Evolutionary conservation across 2,329 filamentous ascomycete species (phyloP).

Genomic region (Onygenales sp.): DNA sequence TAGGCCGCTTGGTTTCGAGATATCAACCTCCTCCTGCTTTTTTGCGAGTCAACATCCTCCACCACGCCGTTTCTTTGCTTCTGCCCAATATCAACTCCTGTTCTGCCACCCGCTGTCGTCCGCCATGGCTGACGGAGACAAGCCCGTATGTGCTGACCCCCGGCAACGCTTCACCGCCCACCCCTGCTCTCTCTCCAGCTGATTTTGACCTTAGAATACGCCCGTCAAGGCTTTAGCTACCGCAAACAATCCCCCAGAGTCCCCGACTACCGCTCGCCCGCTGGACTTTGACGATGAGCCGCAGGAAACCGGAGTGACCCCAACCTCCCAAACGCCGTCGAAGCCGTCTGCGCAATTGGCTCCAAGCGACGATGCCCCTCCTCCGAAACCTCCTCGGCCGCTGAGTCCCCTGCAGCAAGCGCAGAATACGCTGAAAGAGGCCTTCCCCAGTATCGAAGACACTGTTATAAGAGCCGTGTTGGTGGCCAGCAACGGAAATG

Average conservation of each 20-base stretch:
- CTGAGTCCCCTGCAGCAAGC: constrained; percentile 74
- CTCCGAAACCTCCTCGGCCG: constrained; percentile 78
- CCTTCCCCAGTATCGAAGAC: constrained; percentile 76
- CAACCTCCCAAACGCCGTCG: constrained; percentile 18
- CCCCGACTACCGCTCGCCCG: constrained; percentile 46
- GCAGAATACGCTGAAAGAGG: constrained; percentile 80
- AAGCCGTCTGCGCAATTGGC: constrained; percentile 17
- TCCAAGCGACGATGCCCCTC: constrained; percentile 35
- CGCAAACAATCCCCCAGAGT: constrained; percentile 32
- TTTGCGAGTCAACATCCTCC: no score
- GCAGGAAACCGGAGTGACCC: constrained; percentile 29
- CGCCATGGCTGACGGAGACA: constrained; percentile 11
- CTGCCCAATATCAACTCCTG: no score
- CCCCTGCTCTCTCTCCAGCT: constrained; percentile 11
- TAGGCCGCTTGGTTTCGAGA: no score
- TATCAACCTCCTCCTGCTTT: no score
- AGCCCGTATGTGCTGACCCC: constrained; percentile 3
- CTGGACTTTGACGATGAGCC: constrained; percentile 51
- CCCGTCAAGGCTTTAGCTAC: constrained; percentile 25
- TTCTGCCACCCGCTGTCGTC: background rate
- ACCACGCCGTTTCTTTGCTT: background rate
- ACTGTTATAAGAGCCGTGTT: constrained; percentile 81
- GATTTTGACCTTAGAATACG: constrained; percentile 20
- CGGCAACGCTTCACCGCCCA: constrained; percentile 6
- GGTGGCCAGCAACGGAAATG: constrained; percentile 71